Base-by-base conservation (phyloP, 108 stramenopile genomes). In the Fragilaria crotonensis region DNA sequence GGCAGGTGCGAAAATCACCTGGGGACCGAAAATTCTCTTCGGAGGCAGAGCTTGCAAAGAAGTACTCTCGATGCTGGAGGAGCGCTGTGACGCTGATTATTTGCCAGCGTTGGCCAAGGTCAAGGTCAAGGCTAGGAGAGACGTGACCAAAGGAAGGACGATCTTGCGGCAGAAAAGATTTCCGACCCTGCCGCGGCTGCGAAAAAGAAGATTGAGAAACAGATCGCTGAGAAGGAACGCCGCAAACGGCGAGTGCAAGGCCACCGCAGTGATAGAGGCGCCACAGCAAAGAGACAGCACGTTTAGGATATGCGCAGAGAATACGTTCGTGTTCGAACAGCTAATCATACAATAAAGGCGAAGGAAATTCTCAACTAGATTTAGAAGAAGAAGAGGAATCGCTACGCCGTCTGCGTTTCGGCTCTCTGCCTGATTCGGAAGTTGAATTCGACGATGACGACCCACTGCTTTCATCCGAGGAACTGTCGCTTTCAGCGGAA, bases 401-500 rank as follows among this genome's bases (percentile, higher is more conserved):
- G n/a, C n/a, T n/a, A n/a, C n/a, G n/a, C n/a, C n/a, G n/a, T n/a
- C n/a, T n/a, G n/a, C n/a, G n/a, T n/a, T n/a, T n/a, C n/a, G n/a
- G n/a, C n/a, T n/a, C n/a, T n/a, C n/a, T n/a, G n/a, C n/a, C n/a
- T n/a, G n/a, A n/a, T n/a, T n/a, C n/a, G n/a, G n/a, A n/a, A n/a
- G n/a, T n/a, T n/a, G n/a, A n/a, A n/a, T n/a, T n/a, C n/a, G n/a
- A n/a, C n/a, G n/a, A n/a, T n/a, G n/a, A n/a, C n/a, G n/a, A n/a
- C n/a, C n/a, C n/a, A n/a, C n/a, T n/a, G 71, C 97, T 33, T 63
- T 77, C 22, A 98, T 98, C 75, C 79, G 98, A 23, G 99, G 99
- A 22, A 99, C 99, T 11, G 97, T 99, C 23, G 99, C 99, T 22
- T 87, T 96, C 57, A 92, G 89, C 41, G 99, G 99, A 53, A 99